Conservation (phyloP, 805 yeast genomes). For the Kazachstania martiniae region DNA sequence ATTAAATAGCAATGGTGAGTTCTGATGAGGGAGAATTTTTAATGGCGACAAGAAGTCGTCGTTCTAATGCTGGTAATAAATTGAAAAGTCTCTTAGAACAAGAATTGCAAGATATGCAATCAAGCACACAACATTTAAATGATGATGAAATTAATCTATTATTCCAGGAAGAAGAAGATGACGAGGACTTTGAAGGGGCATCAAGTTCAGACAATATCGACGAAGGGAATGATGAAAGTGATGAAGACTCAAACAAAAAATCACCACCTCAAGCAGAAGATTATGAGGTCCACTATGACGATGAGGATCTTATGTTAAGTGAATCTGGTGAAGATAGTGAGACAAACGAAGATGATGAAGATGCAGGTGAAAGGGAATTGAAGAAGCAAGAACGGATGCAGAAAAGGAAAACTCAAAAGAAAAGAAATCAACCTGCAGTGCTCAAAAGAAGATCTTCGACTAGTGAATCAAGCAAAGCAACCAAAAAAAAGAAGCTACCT, state of each 20-base stretch:
- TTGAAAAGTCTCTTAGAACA: constrained; percentile 61
- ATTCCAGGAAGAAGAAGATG: constrained; percentile 55
- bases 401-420: constrained; percentile 13
- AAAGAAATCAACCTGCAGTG: constrained; percentile 21
- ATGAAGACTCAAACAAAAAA: constrained; percentile 6
- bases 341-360: constrained; percentile 38
- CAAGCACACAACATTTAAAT: constrained; percentile 41
- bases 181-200: constrained; percentile 34
- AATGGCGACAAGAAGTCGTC: constrained; percentile 62
- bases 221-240: constrained; percentile 16
- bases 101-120: constrained; percentile 38
- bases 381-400: constrained; percentile 31
- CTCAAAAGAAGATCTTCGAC: constrained; percentile 24
- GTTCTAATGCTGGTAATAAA: constrained; percentile 87
- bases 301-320: constrained; percentile 23
- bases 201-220: constrained; percentile 23
- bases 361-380: constrained; percentile 56
- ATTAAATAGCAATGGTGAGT: too few species aligned
- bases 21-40: constrained; percentile 38
- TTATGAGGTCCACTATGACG: constrained; percentile 12
- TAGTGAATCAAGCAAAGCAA: constrained; percentile 13
- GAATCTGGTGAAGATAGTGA: constrained; percentile 31
- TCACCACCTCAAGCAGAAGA: constrained; percentile 13
- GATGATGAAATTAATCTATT: constrained; percentile 66
- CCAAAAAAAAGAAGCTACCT: constrained; percentile 10